Base-by-base conservation (phyloP, 768 basidiomycete genomes). In the Favolaschia claudopus region DNA sequence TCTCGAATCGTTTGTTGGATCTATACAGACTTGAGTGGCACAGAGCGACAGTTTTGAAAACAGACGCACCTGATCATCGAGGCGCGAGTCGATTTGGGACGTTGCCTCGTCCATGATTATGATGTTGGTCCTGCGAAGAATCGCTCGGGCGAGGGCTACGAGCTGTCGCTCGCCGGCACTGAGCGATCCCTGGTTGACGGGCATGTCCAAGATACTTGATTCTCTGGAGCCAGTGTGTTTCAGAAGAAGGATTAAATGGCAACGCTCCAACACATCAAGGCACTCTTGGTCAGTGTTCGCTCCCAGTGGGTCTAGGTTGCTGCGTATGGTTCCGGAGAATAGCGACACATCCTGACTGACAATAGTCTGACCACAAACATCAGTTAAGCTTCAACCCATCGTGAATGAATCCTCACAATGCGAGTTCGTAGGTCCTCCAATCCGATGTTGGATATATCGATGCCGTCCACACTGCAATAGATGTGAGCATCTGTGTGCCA, bases 151-250 rank as follows among this genome's bases (percentile, higher is more conserved):
- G 49, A 91, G 73, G 0, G 89, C 86, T 10, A 90, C 78, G 2
- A 91, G 76, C 62, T 95, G 93, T 42, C 91, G 80, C 70, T 94
- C 91, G 33, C 93, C 92, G 14, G 89, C 89, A 48, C 87, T 86
- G 64, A 92, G 74, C 47, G 87, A 85, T 17, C 86, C 87, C 22
- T 85, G 83, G 52, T 82, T 85, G 27, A 93, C 86, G 0, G 82
- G 77, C 72, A 87, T 85, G 56, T 89, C 84, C 14, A 93, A 76
- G 17, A 76, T 52, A 9, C 74, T 74, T 2, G 74, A 64, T 46
- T 77, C 74, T 13, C 72, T 70, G 15, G 55, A 50, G 7, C 70
- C 72, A 9, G 73, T 64, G 17, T 78, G 74, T 17, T 72, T 74
- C 19, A 88, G 75, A 29, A 83, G 70, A 4, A 78, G 72, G 10